phyloP scores from a whole-genome alignment of 2,329 filamentous ascomycete species.

The Aspergillus neotritici region DNA sequence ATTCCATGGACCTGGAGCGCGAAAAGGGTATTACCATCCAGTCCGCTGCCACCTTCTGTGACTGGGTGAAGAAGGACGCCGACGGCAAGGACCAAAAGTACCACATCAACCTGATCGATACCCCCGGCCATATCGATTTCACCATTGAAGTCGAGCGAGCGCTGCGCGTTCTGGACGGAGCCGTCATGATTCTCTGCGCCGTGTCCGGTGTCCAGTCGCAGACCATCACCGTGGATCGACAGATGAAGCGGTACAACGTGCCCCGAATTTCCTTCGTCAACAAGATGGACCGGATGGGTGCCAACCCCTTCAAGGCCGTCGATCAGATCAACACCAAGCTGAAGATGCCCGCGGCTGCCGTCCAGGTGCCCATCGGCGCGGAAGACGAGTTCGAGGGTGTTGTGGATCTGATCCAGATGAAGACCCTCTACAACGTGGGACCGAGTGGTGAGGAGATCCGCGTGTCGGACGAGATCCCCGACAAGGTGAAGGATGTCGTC shows the following conservation, averaged over 20 bases:
- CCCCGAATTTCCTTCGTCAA: constrained; percentile 95
- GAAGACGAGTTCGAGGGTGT: constrained; percentile 92
- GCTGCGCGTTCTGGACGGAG: constrained; percentile 87
- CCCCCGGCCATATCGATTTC: constrained; percentile 97
- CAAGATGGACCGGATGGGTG: constrained; percentile 99
- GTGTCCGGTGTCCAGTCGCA: constrained; percentile 96
- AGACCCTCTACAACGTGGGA: constrained; percentile 87
- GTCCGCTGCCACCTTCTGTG: constrained; percentile 94
- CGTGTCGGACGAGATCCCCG: constrained; percentile 73
- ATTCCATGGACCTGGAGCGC: constrained; percentile 97
- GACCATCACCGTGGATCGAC: constrained; percentile 94
- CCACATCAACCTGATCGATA: constrained; percentile 98
- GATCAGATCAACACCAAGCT: constrained; percentile 97
- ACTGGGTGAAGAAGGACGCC: constrained; percentile 79
- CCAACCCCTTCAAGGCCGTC: constrained; percentile 95
- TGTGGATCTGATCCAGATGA: constrained; percentile 88
- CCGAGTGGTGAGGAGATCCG: constrained; percentile 70
- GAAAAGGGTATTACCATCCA: constrained; percentile 99
- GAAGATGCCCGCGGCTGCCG: constrained; percentile 82
- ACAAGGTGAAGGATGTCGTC: constrained; percentile 67
- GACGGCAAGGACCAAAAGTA: constrained; percentile 82
- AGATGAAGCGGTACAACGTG: constrained; percentile 98
- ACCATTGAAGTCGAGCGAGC: constrained; percentile 98
- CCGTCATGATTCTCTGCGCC: constrained; percentile 96
- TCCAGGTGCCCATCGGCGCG: constrained; percentile 88